Base-by-base conservation (phyloP, 176 grass and related monocot species). In the Bothriochloa decipiens region DNA sequence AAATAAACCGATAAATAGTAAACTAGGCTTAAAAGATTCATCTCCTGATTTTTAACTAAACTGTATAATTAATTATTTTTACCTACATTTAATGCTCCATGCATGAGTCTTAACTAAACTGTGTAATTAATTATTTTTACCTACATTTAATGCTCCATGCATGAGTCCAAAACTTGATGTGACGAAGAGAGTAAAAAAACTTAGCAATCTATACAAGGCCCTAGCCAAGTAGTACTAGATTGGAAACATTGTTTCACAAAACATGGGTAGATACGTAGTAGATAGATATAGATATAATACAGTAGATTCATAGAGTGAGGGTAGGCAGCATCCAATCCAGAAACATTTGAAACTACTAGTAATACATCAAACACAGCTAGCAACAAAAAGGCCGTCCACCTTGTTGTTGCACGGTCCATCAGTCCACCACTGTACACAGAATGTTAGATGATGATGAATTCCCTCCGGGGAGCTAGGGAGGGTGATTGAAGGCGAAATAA, bases 211-310 rank as follows among this genome's bases (percentile, higher is more conserved):
- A n/a, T n/a, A n/a, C n/a, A n/a, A n/a, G n/a, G n/a, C n/a, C n/a
- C n/a, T 88, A 83, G 79, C 63, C 61, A 83, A 83, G 40, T 81
- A 83, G 70, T 45, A 52, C 80, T 57, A 20, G 52, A 68, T n/a
- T 42, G 80, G 41, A 87, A 84, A 67, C 77, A 85, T 74, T 74
- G 86, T 67, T 91, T 88, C 90, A 84, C 73, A 82, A 78, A 79
- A 15, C 64, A 88, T 73, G 65, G 65, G 68, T 84, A 29, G 29
- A 32, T 2, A 1, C 2, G 29, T 32, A 32, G 29, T 32, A 32
- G 82, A 29, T 76, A 64, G 25, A 28, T n/a, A n/a, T n/a, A n/a
- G n/a, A n/a, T n/a, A n/a, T 64, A 28, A 26, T 11, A 13, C 61
- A 13, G 2, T 12, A 14, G 13, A 14, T 65, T 65, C 63, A 65